Evolutionary conservation across 108 stramenopile species (phyloP), one percentile per base, ranked within the genome.

Genomic region (Nitzschia sp.): DNA sequence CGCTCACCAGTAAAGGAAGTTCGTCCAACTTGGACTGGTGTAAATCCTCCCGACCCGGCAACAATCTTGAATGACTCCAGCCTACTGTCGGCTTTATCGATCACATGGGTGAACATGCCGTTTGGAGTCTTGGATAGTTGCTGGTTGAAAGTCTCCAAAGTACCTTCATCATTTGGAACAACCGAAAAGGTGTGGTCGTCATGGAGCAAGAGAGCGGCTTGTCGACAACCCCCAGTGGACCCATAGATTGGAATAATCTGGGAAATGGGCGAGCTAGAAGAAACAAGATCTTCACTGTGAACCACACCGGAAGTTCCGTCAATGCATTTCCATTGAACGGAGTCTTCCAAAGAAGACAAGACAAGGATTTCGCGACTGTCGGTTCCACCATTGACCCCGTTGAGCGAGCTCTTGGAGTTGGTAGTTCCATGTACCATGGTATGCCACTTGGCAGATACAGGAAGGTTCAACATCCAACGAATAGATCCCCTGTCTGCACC

Each of bases 381-480:
- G 10, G 83, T 85, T 56, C 77, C 87, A 11, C 85, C 85, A 55
- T 89, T 80, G 50, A 88, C 84, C 20, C 83, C 88, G 39, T 85
- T 83, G 55, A 75, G 65, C n/a, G 69, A 73, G 50, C 56, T 59
- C 75, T 66, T 51, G 52, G 71, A 67, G 73, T 80, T 85, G 70
- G 84, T 39, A 41, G 82, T 86, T 26, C 89, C 93, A 63, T 90
- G 93, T 24, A 94, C 86, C 54, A 93, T 61, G 51, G 72, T 79
- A 50, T 93, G 89, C 85, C 86, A 85, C 5, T 40, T 8, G 8
- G 86, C 88, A 22, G 43, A 63, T 21, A 72, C 59, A 21, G 83
- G 78, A 29, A 93, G 75, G 60, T 83, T 77, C 70, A 89, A 65
- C 7, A 73, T 71, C 87, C 85, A 90, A 6, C 67, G 63, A 22